A percentile compares a stretch with the other conserved stretches of the same genome.
Conservation (phyloP, 1,139 yeast genomes). For the Sugiyamaella paludigena region DNA sequence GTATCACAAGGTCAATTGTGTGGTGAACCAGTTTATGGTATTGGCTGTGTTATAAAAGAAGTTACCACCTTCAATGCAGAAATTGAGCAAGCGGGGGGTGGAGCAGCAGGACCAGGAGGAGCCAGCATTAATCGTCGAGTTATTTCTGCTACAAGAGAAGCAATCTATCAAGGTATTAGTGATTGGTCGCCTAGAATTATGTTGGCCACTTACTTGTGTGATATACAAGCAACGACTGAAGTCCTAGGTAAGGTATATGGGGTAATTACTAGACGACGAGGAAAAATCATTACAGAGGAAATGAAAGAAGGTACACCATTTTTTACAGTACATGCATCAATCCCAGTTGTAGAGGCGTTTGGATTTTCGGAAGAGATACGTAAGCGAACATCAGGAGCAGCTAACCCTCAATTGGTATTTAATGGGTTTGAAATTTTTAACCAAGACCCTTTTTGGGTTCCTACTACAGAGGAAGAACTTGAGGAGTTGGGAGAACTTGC, state of each 20-base stretch:
- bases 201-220: constrained; percentile 92
- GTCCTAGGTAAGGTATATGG: constrained; percentile 94
- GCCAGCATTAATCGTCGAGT: constrained; percentile 70
- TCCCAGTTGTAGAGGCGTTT: constrained; percentile 95
- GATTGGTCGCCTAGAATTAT: constrained; percentile 85
- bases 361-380: constrained; percentile 95
- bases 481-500: constrained; percentile 93
- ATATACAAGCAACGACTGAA: constrained; percentile 92
- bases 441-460: constrained; percentile 98
- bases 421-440: constrained; percentile 84
- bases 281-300: constrained; percentile 82
- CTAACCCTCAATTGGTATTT: constrained; percentile 91
- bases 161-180: constrained; percentile 65
- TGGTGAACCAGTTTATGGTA: constrained; percentile 84
- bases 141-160: constrained; percentile 69
- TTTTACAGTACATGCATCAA: constrained; percentile 76
- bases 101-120: too few species aligned
- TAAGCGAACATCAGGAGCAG: constrained; percentile 93
- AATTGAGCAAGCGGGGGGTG: constrained; percentile 36
- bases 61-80: constrained; percentile 40
- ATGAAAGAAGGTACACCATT: constrained; percentile 98
- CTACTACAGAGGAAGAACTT: constrained; percentile 95
- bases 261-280: constrained; percentile 86
- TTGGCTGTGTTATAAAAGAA: constrained; percentile 44
- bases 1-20: constrained; percentile 84